Conservation (phyloP, 305 asterid species). For the Solanum hybrid region DNA sequence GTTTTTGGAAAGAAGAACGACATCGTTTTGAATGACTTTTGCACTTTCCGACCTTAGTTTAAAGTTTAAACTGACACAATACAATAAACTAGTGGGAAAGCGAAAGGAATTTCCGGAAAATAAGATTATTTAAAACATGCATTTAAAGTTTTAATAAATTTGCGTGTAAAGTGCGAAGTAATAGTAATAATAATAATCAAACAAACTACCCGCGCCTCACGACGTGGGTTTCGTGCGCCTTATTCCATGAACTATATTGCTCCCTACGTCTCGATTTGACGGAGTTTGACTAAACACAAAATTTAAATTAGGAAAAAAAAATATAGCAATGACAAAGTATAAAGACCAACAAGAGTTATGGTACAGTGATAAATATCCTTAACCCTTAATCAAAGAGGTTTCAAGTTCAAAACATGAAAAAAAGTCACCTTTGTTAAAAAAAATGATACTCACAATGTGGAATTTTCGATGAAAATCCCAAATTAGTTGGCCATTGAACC, state of each 20-base stretch:
- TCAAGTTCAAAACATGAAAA: too few relatives aligned
- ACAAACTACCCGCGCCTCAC: background rate
- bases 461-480: too few relatives aligned
- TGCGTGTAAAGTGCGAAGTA: background rate
- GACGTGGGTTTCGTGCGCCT: background rate
- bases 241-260: background rate
- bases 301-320: too few relatives aligned
- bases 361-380: too few relatives aligned
- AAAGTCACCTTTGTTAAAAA: too few relatives aligned
- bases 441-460: too few relatives aligned
- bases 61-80: background rate
- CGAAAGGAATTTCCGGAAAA: background rate
- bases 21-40: background rate
- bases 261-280: background rate
- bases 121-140: background rate
- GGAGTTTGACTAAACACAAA: background rate
- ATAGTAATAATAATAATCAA: too few relatives aligned
- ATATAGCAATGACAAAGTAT: background rate
- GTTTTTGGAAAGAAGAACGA: slow-evolving; percentile 1
- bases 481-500: too few relatives aligned
- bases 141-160: background rate
- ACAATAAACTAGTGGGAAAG: background rate
- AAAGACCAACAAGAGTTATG: too few relatives aligned
- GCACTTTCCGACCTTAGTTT: background rate
- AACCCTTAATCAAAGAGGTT: too few relatives aligned